Evolutionary conservation across 805 yeast species (phyloP).

Genomic region (Lachancea waltii): DNA sequence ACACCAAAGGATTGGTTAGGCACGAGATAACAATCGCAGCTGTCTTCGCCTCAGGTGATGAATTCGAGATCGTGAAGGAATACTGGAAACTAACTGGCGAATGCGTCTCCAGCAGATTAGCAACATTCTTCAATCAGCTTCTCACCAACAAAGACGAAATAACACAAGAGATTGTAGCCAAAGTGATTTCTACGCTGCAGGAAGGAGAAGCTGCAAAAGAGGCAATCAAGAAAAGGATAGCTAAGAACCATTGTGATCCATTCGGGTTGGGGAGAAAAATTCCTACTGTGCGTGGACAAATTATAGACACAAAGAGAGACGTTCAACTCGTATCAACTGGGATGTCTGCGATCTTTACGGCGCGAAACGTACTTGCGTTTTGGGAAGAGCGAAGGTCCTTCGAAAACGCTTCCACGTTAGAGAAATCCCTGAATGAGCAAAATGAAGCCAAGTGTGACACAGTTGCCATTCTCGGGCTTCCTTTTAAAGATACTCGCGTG

Average conservation of each 20-base stretch:
- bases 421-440: not conserved
- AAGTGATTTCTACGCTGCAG: not conserved
- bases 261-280: constrained; percentile 6
- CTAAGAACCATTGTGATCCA: constrained; percentile 12
- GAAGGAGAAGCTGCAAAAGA: constrained; percentile 9
- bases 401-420: too few species aligned
- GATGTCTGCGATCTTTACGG: constrained; percentile 77
- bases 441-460: constrained; percentile 6
- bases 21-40: constrained; percentile 59
- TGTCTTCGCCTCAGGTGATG: constrained; percentile 54
- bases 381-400: not conserved
- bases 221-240: constrained; percentile 12
- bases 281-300: constrained; percentile 6
- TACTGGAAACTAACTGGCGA: constrained; percentile 63
- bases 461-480: constrained; percentile 84
- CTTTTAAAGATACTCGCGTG: constrained; percentile 84
- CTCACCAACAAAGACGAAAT: not conserved
- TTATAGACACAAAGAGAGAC: constrained; percentile 37
- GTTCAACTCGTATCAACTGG: constrained; percentile 79
- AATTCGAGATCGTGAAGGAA: constrained; percentile 58
- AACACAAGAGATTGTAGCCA: not conserved
- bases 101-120: constrained; percentile 16
- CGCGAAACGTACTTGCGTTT: constrained; percentile 42
- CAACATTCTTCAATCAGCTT: constrained; percentile 3
- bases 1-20: too few species aligned